These are phyloP conservation scores for Coemansia sp. DNA, from an alignment of 192 early-diverging fungal genomes.

Conservation along the genomic window DNA sequence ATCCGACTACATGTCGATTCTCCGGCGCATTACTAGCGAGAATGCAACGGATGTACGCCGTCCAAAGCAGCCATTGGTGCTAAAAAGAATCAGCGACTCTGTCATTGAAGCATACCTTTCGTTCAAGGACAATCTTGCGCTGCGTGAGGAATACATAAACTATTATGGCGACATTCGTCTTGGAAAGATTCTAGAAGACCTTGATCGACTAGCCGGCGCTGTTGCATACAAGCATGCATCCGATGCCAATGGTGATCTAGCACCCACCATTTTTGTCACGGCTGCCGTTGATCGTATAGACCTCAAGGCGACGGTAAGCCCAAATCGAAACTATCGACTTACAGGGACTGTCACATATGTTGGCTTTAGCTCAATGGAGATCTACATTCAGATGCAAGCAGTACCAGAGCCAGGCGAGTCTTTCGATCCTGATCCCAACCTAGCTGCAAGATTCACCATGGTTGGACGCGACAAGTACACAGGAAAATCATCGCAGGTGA, in stretches of 20 bases:
- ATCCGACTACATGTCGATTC: constrained; percentile 50
- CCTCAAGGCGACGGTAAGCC: constrained; percentile 61
- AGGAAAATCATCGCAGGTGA: constrained; percentile 68
- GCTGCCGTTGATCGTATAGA: constrained; percentile 89
- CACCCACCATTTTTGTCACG: constrained; percentile 78
- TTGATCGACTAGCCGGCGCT: constrained; percentile 82
- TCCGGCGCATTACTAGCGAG: constrained; percentile 48
- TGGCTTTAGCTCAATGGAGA: constrained; percentile 89
- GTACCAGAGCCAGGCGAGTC: constrained; percentile 39
- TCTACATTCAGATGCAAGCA: constrained; percentile 67
- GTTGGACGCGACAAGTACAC: constrained; percentile 76
- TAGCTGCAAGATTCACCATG: constrained; percentile 88
- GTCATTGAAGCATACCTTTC: constrained; percentile 79
- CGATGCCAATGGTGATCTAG: constrained; percentile 54
- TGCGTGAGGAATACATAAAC: constrained; percentile 82
- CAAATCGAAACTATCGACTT: constrained; percentile 72
- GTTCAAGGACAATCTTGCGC: constrained; percentile 70
- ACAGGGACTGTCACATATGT: constrained; percentile 83
- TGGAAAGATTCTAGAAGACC: constrained; percentile 84
- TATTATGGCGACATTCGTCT: constrained; percentile 71
- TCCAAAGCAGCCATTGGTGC: constrained; percentile 48
- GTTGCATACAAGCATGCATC: constrained; percentile 78
- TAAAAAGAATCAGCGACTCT: constrained; percentile 67
- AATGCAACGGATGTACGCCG: constrained; percentile 32
- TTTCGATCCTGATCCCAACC: constrained; percentile 57